Percentiles rank a stretch among this genome's conserved stretches.
phyloP scores from a whole-genome alignment of 345 rosid genomes.

The Hibiscus tridactylites region DNA sequence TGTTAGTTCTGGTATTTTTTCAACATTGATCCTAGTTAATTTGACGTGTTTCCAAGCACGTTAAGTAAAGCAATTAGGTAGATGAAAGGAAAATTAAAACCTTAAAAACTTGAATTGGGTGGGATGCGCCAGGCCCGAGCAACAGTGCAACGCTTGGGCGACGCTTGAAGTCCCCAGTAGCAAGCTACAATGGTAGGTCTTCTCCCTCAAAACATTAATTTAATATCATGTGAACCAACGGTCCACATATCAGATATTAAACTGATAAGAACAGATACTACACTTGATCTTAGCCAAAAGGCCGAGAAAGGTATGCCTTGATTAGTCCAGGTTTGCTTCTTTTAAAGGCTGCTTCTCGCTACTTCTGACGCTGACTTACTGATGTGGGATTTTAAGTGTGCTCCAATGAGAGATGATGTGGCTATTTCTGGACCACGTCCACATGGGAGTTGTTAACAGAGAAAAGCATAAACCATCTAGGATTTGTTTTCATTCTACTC shows the following conservation, averaged over 20 bases:
- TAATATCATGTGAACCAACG: slow-evolving; percentile 36
- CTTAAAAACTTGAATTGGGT: too few species aligned
- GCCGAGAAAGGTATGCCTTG: slow-evolving; percentile 45
- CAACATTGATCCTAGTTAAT: not conserved
- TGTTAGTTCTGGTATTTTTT: not conserved
- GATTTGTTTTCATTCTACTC: too few species aligned
- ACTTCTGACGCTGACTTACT: not conserved
- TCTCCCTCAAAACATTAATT: slow-evolving; percentile 24
- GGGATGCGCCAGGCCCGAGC: too few species aligned
- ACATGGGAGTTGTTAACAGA: not conserved
- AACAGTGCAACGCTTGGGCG: too few species aligned
- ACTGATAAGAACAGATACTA: slow-evolving; percentile 33
- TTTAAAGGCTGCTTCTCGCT: not conserved
- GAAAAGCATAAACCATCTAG: not conserved
- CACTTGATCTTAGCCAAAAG: slow-evolving; percentile 46
- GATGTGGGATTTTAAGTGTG: not conserved
- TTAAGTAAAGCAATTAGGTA: too few species aligned
- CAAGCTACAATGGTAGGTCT: not conserved
- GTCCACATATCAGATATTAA: slow-evolving; percentile 47
- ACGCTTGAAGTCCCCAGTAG: too few species aligned
- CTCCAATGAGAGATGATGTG: not conserved
- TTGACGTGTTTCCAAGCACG: too few species aligned
- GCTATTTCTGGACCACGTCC: not conserved
- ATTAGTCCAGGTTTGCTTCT: not conserved
- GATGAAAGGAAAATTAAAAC: too few species aligned